A percentile compares a stretch with the other conserved stretches of the same genome.
Evolutionary conservation across 306 rosid species (phyloP).

Genomic region (Elaeagnus macrophylla): DNA sequence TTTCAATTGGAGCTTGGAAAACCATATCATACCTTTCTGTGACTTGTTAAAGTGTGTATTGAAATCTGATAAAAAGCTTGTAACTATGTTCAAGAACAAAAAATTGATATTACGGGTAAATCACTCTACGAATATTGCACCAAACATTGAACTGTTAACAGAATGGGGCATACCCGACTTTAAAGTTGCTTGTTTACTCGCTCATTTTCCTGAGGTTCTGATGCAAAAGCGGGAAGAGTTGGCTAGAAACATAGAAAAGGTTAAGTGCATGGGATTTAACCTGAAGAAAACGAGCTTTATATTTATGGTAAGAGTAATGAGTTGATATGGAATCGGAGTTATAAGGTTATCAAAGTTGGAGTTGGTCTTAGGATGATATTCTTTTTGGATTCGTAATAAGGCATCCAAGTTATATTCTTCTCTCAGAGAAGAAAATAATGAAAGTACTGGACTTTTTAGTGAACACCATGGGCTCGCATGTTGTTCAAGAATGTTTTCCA

Average conservation of each 20-base stretch:
- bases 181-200: constrained; percentile 3
- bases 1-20: constrained; percentile 14
- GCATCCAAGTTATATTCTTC: constrained; percentile 16
- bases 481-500: not conserved
- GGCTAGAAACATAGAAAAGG: constrained; percentile 1
- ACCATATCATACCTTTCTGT: constrained; percentile 17
- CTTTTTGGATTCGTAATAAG: constrained; percentile 9
- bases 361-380: constrained; percentile 24
- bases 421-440: constrained; percentile 18
- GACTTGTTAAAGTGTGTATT: constrained; percentile 10
- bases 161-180: constrained; percentile 6
- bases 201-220: not conserved
- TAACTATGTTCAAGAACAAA: constrained; percentile 1
- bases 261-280: constrained; percentile 17
- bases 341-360: constrained; percentile 19
- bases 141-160: constrained; percentile 18
- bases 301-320: not conserved
- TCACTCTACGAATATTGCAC: not conserved
- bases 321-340: constrained; percentile 2
- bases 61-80: not conserved
- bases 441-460: constrained; percentile 17
- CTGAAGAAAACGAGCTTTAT: constrained; percentile 8
- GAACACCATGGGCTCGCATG: constrained; percentile 19
- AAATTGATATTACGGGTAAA: not conserved
- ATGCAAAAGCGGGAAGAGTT: constrained; percentile 5